A percentile compares a stretch with the other conserved stretches of the same genome.
Evolutionary conservation across 2,329 filamentous ascomycete species (phyloP).

Genomic region (Pseudocercospora pini-densiflorae): DNA sequence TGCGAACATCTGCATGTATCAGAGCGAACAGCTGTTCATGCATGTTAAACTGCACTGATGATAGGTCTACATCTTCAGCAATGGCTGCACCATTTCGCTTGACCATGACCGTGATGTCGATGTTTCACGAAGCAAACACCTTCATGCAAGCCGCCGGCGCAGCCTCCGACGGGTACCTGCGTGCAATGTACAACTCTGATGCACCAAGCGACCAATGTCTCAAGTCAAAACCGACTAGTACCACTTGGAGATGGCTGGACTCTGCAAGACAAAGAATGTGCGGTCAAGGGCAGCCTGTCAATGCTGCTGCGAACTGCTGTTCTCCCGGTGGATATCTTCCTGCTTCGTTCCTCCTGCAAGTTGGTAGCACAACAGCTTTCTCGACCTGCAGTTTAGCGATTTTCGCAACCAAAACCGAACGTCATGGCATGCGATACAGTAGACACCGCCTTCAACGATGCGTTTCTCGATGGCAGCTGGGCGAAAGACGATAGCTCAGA

Average conservation of each 20-base stretch:
- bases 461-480: conserved; percentile 21
- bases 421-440: conserved; percentile 28
- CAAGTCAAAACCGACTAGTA: conserved; percentile 25
- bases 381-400: conserved; percentile 1
- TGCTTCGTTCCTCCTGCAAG: conserved; percentile 17
- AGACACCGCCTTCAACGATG: conserved; percentile 25
- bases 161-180: conserved; percentile 22
- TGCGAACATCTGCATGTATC: neutral
- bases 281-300: conserved; percentile 23
- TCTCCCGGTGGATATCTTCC: conserved; percentile 23
- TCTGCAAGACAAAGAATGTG: conserved; percentile 23
- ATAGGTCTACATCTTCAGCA: neutral
- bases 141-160: conserved; percentile 12
- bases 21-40: neutral
- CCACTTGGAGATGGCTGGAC: neutral
- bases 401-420: neutral
- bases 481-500: conserved; percentile 14
- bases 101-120: neutral
- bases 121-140: conserved; percentile 16
- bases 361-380: conserved; percentile 24
- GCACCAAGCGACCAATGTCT: conserved; percentile 23
- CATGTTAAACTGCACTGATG: no score
- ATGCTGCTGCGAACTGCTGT: conserved; percentile 33
- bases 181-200: conserved; percentile 5
- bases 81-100: neutral